Evolutionary conservation across 1,139 yeast genomes (phyloP), one percentile per base, ranked within the genome.

Genomic region (Protomyces arabidopsidicola): DNA sequence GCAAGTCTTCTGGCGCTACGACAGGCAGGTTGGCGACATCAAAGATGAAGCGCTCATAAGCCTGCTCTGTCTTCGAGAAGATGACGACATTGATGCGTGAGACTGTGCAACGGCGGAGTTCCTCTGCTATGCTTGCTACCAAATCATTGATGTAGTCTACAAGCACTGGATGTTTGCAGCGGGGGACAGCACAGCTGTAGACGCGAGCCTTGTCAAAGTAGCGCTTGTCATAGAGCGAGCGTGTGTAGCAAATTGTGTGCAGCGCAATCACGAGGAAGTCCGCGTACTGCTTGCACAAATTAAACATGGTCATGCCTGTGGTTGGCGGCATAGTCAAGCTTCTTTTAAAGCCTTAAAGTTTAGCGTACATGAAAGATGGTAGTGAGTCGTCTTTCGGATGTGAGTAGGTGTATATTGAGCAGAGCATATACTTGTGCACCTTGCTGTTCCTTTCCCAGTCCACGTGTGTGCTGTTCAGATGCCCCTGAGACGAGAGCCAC

Each of bases 101-200:
- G n/a, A 69, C 70, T 18, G 63, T 65, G 4, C 73, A 74, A 65
- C 65, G 64, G 9, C 67, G 65, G 27, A 76, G 60, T 20, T 70
- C 68, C 8, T 68, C 68, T 60, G 72, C 68, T 39, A 71, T 67
- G 2, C 73, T 64, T n/a, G 68, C 66, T 2, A 73, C 72, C 55
- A 75, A 72, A 48, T 69, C 68, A 50, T 75, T 74, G 20, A 75
- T 70, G 76, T 77, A 78, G 16, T 70, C 71, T 53, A 70, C 66
- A 16, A 78, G 75, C 6, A 71, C 74, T 0, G 79, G 78, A 56
- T 78, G 79, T 36, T 77, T 70, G 64, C 70, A 70, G 60, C 75
- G 75, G 53, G 71, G 71, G 34, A 75, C 73, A 0, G 76, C 76
- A 10, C 71, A 67, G 36, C 72, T 74, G 62, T 75, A 76, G 63